Conservation (phyloP, 2,329 filamentous ascomycete genomes). For the Colletotrichum costaricense region DNA sequence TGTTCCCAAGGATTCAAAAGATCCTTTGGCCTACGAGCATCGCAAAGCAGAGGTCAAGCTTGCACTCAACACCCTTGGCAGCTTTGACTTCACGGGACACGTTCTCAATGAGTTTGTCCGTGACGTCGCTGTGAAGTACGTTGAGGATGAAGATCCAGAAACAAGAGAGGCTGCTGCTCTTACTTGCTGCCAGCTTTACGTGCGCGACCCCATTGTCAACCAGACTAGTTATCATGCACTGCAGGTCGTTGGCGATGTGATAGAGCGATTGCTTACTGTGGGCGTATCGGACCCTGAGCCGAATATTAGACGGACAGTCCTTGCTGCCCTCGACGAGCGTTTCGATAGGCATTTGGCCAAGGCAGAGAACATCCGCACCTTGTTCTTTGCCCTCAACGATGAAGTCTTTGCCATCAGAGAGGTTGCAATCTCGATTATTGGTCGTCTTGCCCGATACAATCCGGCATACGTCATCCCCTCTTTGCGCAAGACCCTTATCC, state of each 20-base stretch:
- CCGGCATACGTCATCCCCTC: conserved; percentile 98
- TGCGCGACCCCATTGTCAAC: conserved; percentile 96
- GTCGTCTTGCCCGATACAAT: conserved; percentile 89
- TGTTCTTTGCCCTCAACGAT: conserved; percentile 96
- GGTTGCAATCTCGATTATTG: conserved; percentile 95
- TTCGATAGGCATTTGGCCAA: conserved; percentile 98
- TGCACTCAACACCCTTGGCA: conserved; percentile 94
- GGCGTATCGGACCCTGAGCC: conserved; percentile 92
- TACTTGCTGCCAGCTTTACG: conserved; percentile 97
- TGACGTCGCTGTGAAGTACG: conserved; percentile 97
- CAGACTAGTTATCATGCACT: conserved; percentile 98
- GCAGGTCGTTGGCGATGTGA: conserved; percentile 96
- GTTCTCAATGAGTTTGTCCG: conserved; percentile 98
- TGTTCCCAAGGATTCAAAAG: conserved; percentile 88
- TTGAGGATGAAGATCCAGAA: conserved; percentile 93
- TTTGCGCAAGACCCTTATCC: conserved; percentile 92
- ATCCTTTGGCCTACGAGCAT: conserved; percentile 82
- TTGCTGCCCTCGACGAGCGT: conserved; percentile 88
- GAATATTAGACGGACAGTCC: conserved; percentile 87
- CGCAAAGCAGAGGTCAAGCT: conserved; percentile 90
- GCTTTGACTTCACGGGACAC: conserved; percentile 94
- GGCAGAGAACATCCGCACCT: conserved; percentile 93
- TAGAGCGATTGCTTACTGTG: conserved; percentile 94
- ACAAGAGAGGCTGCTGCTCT: conserved; percentile 94
- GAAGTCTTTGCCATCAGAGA: conserved; percentile 93